These are phyloP conservation scores for Stephania japonica DNA, from an alignment of 164 flowering plant genomes.

Conservation along the genomic window DNA sequence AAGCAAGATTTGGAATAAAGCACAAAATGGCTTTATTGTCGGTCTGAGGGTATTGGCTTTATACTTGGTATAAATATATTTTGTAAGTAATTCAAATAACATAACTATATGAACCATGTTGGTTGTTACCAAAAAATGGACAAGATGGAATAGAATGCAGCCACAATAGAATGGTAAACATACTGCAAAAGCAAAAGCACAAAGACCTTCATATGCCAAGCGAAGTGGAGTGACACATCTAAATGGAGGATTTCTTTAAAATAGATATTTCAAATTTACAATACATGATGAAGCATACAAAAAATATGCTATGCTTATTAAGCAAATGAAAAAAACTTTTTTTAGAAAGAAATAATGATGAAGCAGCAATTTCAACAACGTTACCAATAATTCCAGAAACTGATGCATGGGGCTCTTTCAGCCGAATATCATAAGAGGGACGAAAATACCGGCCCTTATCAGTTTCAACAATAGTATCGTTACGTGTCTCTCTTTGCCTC, in stretches of 20 bases:
- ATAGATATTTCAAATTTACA: neutral
- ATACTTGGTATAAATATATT: too few species aligned
- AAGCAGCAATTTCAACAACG: neutral
- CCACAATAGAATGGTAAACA: neutral
- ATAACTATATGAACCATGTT: neutral
- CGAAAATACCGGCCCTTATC: constrained; percentile 25
- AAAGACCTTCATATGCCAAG: neutral
- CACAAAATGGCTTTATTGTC: too few species aligned
- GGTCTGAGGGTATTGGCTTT: too few species aligned
- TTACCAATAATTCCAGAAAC: constrained; percentile 81
- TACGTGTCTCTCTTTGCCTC: constrained; percentile 50
- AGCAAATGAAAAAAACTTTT: neutral
- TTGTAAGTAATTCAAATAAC: neutral
- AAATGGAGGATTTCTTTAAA: neutral
- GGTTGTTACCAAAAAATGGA: neutral
- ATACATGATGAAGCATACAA: neutral
- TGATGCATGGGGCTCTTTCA: constrained; percentile 70
- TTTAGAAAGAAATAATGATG: neutral
- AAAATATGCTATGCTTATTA: neutral
- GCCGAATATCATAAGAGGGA: constrained; percentile 60
- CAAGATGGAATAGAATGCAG: neutral
- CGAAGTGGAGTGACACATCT: neutral
- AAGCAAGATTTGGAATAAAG: too few species aligned
- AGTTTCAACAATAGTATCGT: constrained; percentile 34
- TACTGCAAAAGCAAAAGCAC: neutral